phyloP scores from a whole-genome alignment of 345 rosid species.

The Acer yangbiense region DNA sequence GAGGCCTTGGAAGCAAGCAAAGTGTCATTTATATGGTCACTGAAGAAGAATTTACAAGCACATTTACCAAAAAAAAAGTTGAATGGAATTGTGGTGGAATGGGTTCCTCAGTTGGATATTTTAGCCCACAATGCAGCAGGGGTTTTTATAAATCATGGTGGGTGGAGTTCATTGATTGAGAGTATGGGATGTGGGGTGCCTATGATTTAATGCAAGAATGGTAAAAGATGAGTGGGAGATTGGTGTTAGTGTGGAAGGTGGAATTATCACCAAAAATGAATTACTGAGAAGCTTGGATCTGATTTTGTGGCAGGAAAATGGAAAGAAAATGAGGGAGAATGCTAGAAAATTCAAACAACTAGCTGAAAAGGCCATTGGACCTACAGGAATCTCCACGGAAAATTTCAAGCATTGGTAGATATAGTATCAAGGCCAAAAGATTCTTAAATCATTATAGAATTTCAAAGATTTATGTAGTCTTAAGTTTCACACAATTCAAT shows the following conservation, averaged over 20 bases:
- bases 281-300: constrained; percentile 11
- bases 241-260: constrained; percentile 25
- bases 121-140: constrained; percentile 31
- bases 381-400: constrained; percentile 24
- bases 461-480: not conserved
- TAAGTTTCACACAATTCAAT: not conserved
- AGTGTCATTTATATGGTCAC: constrained; percentile 45
- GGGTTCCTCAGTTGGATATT: constrained; percentile 44
- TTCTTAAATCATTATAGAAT: not conserved
- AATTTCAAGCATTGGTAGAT: constrained; percentile 23
- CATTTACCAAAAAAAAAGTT: constrained; percentile 27
- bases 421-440: not conserved
- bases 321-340: constrained; percentile 29
- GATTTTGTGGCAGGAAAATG: constrained; percentile 19
- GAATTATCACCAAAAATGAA: constrained; percentile 23
- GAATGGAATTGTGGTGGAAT: constrained; percentile 35
- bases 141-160: constrained; percentile 40
- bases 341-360: constrained; percentile 11
- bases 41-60: constrained; percentile 22
- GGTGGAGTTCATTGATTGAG: constrained; percentile 45
- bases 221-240: constrained; percentile 33
- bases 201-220: constrained; percentile 39
- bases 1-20: constrained; percentile 36
- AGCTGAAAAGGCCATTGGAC: constrained; percentile 16
- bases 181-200: constrained; percentile 37